These are phyloP conservation scores for Populus davidiana DNA, from an alignment of 345 rosid genomes.

Conservation along the genomic window DNA sequence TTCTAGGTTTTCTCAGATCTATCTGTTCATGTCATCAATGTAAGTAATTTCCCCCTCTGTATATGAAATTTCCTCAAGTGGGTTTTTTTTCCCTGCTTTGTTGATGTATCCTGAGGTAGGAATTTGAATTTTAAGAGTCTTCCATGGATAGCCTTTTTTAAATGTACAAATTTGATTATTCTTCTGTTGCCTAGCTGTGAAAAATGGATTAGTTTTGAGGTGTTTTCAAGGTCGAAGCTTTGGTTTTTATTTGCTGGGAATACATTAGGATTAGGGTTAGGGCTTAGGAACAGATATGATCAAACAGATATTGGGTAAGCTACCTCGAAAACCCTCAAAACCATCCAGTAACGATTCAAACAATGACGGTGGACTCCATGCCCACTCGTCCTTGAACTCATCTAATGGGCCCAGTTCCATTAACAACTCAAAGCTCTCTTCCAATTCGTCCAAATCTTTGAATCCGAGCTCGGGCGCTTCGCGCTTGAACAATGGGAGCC, in stretches of 20 bases:
- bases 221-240: constrained; percentile 13
- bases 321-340: constrained; percentile 69
- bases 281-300: constrained; percentile 48
- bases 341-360: constrained; percentile 47
- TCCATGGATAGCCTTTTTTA: constrained; percentile 4
- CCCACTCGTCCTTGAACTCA: constrained; percentile 32
- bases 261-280: constrained; percentile 8
- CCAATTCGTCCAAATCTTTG: constrained; percentile 38
- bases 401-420: constrained; percentile 40
- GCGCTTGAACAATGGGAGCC: constrained; percentile 43
- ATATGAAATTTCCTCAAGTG: neutral
- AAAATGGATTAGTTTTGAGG: constrained; percentile 19
- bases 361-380: constrained; percentile 46
- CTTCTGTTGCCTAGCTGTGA: constrained; percentile 3
- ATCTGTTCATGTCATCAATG: constrained; percentile 12
- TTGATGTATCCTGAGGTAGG: neutral
- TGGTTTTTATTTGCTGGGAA: constrained; percentile 9
- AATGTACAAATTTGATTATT: neutral
- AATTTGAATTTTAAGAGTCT: neutral
- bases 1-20: constrained; percentile 26
- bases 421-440: constrained; percentile 32
- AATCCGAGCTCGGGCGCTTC: constrained; percentile 31
- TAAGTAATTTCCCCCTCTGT: constrained; percentile 26
- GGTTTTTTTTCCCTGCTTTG: neutral
- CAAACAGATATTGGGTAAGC: constrained; percentile 72